A percentile compares a stretch with the other conserved stretches of the same genome.
Evolutionary conservation across 1,284 basidiomycete species (phyloP).

Genomic region (Flammula alnicola): DNA sequence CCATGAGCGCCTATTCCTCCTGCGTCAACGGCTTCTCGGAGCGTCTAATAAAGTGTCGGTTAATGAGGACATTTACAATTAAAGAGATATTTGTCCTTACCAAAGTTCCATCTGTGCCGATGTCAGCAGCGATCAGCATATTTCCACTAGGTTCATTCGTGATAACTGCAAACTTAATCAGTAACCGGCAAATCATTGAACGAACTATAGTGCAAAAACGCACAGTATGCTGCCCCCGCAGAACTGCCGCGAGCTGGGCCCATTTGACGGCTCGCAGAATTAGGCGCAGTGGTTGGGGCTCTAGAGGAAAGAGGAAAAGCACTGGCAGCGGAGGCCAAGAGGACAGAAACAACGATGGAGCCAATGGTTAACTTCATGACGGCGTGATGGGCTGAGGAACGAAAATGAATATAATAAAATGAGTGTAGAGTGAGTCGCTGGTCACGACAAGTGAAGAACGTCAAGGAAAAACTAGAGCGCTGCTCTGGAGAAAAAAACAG

Average conservation of each 20-base stretch:
- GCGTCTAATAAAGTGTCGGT: not conserved
- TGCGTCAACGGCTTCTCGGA: conserved; percentile 35
- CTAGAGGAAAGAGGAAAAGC: not conserved
- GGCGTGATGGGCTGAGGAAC: not conserved
- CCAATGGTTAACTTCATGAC: not conserved
- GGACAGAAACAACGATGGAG: not conserved
- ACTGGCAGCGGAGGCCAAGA: not conserved
- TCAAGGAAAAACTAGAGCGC: not conserved
- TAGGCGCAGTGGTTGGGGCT: not conserved
- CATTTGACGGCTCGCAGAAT: not conserved
- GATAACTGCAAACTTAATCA: not conserved
- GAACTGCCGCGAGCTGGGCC: not conserved
- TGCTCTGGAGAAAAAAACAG: not conserved
- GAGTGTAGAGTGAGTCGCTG: too few species aligned
- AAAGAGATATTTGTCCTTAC: not conserved
- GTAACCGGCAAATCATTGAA: too few species aligned
- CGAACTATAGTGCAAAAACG: not conserved
- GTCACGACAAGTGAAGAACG: too few species aligned
- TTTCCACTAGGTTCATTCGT: conserved; percentile 8
- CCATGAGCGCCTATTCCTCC: conserved; percentile 48
- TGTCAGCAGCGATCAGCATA: conserved; percentile 2
- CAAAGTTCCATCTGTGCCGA: not conserved
- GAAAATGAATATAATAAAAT: not conserved
- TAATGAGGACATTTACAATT: not conserved
- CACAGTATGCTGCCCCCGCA: conserved; percentile 3